These are phyloP conservation scores for Penicillium robsamsonii DNA, from an alignment of 495 filamentous ascomycete genomes.

Conservation along the genomic window DNA sequence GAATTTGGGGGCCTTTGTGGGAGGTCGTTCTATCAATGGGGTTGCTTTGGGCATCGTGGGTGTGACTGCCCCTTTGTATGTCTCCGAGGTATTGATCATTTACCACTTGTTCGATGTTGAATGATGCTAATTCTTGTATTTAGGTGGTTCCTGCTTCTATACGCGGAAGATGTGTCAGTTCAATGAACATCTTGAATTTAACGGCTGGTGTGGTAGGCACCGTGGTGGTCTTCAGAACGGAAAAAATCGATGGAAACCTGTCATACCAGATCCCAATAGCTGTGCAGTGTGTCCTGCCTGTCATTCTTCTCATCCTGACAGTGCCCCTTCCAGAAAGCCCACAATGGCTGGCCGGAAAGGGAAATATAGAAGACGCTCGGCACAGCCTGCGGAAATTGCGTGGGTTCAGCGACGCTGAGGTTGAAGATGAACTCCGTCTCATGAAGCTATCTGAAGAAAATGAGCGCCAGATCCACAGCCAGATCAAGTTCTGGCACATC, in stretches of 20 bases:
- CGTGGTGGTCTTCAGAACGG: constrained; percentile 31
- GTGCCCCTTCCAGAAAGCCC: constrained; percentile 56
- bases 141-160: constrained; percentile 37
- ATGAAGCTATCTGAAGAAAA: constrained; percentile 32
- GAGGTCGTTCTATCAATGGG: constrained; percentile 34
- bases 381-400: constrained; percentile 35
- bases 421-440: constrained; percentile 34
- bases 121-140: not conserved
- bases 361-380: constrained; percentile 34
- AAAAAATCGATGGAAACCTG: constrained; percentile 23
- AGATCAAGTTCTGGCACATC: constrained; percentile 38
- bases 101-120: not conserved
- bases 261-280: constrained; percentile 37
- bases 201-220: constrained; percentile 37
- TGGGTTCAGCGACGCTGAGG: constrained; percentile 30
- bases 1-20: constrained; percentile 36
- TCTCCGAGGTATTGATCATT: constrained; percentile 29
- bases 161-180: constrained; percentile 37
- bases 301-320: constrained; percentile 29
- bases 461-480: constrained; percentile 24
- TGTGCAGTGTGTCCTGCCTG: constrained; percentile 34
- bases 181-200: constrained; percentile 38
- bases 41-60: constrained; percentile 36
- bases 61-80: constrained; percentile 39
- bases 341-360: constrained; percentile 60